Conservation (phyloP, 768 basidiomycete genomes). For the Agaricus blazei region DNA sequence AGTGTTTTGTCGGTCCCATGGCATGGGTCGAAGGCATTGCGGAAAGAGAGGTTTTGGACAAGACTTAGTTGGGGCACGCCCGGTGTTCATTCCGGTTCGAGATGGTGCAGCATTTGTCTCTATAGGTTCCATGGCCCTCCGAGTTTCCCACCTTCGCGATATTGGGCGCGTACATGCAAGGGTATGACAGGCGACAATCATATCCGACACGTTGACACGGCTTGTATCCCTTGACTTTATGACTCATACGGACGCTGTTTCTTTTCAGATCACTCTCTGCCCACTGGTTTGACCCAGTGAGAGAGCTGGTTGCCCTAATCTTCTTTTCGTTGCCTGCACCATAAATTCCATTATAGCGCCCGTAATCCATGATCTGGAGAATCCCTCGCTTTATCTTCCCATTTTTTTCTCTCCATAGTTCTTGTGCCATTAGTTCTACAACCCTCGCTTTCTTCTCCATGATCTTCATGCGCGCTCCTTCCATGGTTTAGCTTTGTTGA, state of each 20-base stretch:
- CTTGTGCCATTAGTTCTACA: constrained; percentile 8
- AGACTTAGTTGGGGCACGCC: constrained; percentile 35
- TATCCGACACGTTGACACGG: constrained; percentile 10
- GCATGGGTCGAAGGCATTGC: constrained; percentile 10
- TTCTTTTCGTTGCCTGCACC: constrained; percentile 7
- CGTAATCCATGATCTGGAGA: constrained; percentile 6
- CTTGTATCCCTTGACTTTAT: constrained; percentile 10
- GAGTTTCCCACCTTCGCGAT: constrained; percentile 8
- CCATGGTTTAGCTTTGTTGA: constrained; percentile 11
- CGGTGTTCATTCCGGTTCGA: constrained; percentile 27
- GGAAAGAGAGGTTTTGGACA: constrained; percentile 15
- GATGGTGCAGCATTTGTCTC: constrained; percentile 15
- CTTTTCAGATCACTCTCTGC: constrained; percentile 41
- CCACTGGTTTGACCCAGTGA: constrained; percentile 4
- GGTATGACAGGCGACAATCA: constrained; percentile 2
- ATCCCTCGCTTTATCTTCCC: constrained; percentile 13
- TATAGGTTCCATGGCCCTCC: constrained; percentile 6
- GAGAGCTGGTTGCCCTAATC: constrained; percentile 13
- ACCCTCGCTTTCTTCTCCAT: constrained; percentile 7
- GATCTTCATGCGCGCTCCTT: constrained; percentile 14
- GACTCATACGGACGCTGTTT: constrained; percentile 73
- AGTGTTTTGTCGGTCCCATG: constrained; percentile 13
- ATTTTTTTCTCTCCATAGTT: constrained; percentile 10
- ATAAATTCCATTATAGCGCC: constrained; percentile 12
- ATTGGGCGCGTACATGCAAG: constrained; percentile 2